A percentile compares a stretch with the other conserved stretches of the same genome.
Conservation (phyloP, 1,284 basidiomycete genomes). For the Malassezia restricta region DNA sequence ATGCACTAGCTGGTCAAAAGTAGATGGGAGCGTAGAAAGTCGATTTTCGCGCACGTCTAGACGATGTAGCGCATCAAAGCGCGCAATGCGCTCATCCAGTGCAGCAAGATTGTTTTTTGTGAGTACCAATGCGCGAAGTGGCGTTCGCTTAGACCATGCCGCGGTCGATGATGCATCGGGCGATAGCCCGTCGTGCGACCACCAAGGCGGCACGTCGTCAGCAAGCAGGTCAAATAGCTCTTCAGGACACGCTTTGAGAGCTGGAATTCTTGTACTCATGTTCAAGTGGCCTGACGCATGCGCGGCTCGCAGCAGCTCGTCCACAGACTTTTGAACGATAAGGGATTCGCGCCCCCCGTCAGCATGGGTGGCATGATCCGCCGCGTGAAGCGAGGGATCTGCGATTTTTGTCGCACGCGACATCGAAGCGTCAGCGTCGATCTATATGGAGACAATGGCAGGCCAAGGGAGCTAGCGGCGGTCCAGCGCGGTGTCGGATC, state of each 20-base stretch:
- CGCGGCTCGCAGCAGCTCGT: conserved; percentile 1
- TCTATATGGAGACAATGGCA: not conserved
- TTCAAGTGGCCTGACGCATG: not conserved
- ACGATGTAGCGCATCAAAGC: conserved; percentile 24
- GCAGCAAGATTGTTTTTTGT: conserved; percentile 25
- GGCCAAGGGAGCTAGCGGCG: too few relatives aligned
- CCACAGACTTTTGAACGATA: not conserved
- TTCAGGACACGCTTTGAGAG: not conserved
- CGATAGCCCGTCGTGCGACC: not conserved
- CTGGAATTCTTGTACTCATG: not conserved
- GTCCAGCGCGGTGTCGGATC: too few relatives aligned
- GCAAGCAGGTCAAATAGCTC: not conserved
- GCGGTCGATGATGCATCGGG: not conserved
- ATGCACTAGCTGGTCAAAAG: conserved; percentile 22
- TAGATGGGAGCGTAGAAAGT: conserved; percentile 20
- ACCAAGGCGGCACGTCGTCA: conserved; percentile 6
- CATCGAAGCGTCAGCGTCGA: not conserved
- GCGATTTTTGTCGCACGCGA: conserved; percentile 9
- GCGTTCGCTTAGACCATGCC: conserved; percentile 29
- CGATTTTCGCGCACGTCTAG: conserved; percentile 35
- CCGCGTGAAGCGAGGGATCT: too few relatives aligned
- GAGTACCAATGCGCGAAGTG: conserved; percentile 23
- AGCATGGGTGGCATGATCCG: too few relatives aligned
- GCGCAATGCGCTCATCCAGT: conserved; percentile 23
- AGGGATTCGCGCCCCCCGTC: not conserved